Evolutionary conservation across 495 filamentous ascomycete genomes (phyloP).

Genomic region (Xylaria sp.): DNA sequence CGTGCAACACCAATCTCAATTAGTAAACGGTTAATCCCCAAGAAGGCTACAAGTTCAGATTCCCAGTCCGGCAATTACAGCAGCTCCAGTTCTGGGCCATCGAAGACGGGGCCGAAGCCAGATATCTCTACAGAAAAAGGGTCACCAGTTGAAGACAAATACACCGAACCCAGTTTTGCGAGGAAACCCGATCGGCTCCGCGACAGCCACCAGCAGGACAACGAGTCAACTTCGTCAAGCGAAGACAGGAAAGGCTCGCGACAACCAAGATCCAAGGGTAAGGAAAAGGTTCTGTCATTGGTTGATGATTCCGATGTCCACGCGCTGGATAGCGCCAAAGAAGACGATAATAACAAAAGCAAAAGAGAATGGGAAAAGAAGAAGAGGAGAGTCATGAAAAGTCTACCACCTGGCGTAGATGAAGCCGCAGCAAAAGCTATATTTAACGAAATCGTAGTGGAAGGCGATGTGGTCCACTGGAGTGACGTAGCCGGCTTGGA

Average conservation of each 20-base stretch:
- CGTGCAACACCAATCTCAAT: conserved; percentile 29
- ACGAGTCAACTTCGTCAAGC: conserved; percentile 30
- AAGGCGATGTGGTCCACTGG: conserved; percentile 96
- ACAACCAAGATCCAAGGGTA: conserved; percentile 32
- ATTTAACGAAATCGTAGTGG: conserved; percentile 93
- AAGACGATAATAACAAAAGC: conserved; percentile 45
- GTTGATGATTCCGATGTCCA: conserved; percentile 36
- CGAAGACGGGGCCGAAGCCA: neutral
- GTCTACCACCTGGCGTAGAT: conserved; percentile 82
- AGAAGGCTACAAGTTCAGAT: conserved; percentile 18
- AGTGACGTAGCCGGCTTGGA: conserved; percentile 92
- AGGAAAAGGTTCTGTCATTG: conserved; percentile 33
- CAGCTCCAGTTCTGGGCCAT: conserved; percentile 22
- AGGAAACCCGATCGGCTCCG: conserved; percentile 29
- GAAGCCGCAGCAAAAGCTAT: conserved; percentile 84
- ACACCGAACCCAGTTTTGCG: conserved; percentile 34
- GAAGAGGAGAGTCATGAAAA: conserved; percentile 68
- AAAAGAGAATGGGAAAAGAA: conserved; percentile 59
- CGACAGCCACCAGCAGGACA: conserved; percentile 27
- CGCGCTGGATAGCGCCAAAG: conserved; percentile 42
- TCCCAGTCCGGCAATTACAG: conserved; percentile 28
- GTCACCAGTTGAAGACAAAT: conserved; percentile 22
- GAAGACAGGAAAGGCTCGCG: conserved; percentile 29
- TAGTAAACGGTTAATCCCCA: conserved; percentile 29
- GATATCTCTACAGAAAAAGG: conserved; percentile 28